These are phyloP conservation scores for Teunomyces panamensis DNA, from an alignment of 805 yeast genomes.

Conservation along the genomic window DNA sequence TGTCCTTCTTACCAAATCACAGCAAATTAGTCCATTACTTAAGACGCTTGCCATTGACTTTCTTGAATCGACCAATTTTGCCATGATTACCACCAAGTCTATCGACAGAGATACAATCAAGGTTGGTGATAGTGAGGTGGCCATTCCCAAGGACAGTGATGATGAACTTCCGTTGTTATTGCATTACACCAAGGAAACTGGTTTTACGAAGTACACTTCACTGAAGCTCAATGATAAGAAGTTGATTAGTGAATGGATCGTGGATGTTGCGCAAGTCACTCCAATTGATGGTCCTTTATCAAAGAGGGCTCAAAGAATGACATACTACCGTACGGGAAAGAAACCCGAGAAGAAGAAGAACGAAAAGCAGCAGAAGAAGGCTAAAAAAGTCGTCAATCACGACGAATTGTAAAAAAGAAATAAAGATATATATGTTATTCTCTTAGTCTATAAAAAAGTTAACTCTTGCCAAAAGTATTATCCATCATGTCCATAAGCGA, in stretches of 20 bases:
- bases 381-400: slow-evolving; percentile 15
- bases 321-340: slow-evolving; percentile 30
- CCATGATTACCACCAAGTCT: slow-evolving; percentile 32
- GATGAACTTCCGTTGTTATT: slow-evolving; percentile 26
- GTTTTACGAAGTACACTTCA: slow-evolving; percentile 20
- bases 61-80: slow-evolving; percentile 49
- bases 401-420: slow-evolving; percentile 22
- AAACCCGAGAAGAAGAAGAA: slow-evolving; percentile 10
- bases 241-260: slow-evolving; percentile 32
- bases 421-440: too few species aligned
- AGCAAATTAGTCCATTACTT: slow-evolving; percentile 50
- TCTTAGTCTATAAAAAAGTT: background rate
- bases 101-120: slow-evolving; percentile 12
- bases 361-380: slow-evolving; percentile 7
- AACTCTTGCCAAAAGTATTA: slow-evolving; percentile 17
- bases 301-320: slow-evolving; percentile 27
- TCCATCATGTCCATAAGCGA: slow-evolving; percentile 40
- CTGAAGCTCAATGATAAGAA: slow-evolving; percentile 27
- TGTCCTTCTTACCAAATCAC: slow-evolving; percentile 52
- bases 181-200: slow-evolving; percentile 17
- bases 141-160: slow-evolving; percentile 15
- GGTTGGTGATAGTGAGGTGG: slow-evolving; percentile 15
- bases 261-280: slow-evolving; percentile 17
- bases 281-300: slow-evolving; percentile 40
- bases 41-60: slow-evolving; percentile 73